Conservation (phyloP, 306 rosid species). For the Datisca glomerata region DNA sequence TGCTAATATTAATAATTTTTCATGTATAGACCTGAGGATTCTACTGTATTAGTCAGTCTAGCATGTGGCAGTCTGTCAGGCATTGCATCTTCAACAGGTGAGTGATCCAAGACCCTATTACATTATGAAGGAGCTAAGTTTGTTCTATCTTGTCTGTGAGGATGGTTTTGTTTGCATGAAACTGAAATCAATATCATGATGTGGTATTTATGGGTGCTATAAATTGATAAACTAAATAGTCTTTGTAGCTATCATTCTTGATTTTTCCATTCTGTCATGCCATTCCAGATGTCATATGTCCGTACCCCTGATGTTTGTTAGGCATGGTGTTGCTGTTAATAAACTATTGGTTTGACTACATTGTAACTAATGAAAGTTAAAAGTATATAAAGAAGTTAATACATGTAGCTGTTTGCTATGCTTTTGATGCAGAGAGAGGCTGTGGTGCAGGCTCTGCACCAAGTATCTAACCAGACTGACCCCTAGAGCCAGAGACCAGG, state of each 20-base stretch:
- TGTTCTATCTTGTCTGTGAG: background rate
- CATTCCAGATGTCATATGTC: too few species aligned
- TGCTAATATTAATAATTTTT: background rate
- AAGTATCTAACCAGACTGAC: slow-evolving; percentile 78
- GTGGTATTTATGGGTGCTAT: too few species aligned
- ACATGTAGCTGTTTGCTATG: slow-evolving; percentile 59
- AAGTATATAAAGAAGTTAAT: slow-evolving; percentile 32
- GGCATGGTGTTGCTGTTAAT: background rate
- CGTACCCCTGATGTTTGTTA: too few species aligned
- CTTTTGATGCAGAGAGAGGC: slow-evolving; percentile 95
- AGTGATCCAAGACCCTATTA: slow-evolving; percentile 27
- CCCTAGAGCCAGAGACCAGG: slow-evolving; percentile 75
- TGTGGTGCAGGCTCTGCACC: slow-evolving; percentile 89
- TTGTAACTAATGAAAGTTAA: slow-evolving; percentile 24
- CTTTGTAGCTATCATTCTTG: too few species aligned
- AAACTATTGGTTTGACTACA: slow-evolving; percentile 7
- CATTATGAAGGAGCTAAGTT: too few species aligned
- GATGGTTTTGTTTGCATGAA: background rate
- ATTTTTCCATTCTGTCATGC: too few species aligned
- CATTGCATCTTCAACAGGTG: slow-evolving; percentile 95
- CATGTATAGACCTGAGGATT: slow-evolving; percentile 84
- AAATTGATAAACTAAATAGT: too few species aligned
- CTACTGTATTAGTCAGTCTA: slow-evolving; percentile 58
- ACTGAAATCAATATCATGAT: too few species aligned
- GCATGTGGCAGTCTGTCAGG: slow-evolving; percentile 97